These are phyloP conservation scores for Narthecium ossifragum DNA, from an alignment of 106 monocot genomes.

Conservation along the genomic window DNA sequence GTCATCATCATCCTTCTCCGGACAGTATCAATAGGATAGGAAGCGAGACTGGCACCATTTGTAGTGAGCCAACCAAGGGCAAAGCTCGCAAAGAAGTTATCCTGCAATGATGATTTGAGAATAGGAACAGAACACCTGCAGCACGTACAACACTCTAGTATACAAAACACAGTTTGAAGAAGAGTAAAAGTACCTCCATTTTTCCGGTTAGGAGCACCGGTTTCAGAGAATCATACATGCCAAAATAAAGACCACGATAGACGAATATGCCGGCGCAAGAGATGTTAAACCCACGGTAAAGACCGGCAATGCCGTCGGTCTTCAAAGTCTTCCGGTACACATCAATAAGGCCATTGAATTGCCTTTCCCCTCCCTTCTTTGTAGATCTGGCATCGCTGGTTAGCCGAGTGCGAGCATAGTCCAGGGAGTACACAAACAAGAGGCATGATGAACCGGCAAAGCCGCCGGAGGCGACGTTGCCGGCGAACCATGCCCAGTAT, in stretches of 20 bases:
- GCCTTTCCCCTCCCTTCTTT: slow-evolving; percentile 28
- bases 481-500: slow-evolving; percentile 31
- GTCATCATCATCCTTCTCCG: slow-evolving; percentile 29
- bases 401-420: slow-evolving; percentile 25
- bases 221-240: slow-evolving; percentile 30
- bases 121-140: background rate
- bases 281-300: slow-evolving; percentile 25
- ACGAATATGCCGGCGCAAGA: slow-evolving; percentile 24
- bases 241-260: slow-evolving; percentile 25
- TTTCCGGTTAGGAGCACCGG: slow-evolving; percentile 24
- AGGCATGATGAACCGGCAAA: slow-evolving; percentile 24
- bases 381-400: slow-evolving; percentile 24
- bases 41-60: slow-evolving; percentile 20
- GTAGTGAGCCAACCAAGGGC: slow-evolving; percentile 22
- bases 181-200: slow-evolving; percentile 8
- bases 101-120: slow-evolving; percentile 5
- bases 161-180: background rate
- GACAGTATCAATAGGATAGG: slow-evolving; percentile 19
- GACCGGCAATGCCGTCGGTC: slow-evolving; percentile 26
- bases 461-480: slow-evolving; percentile 28
- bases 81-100: slow-evolving; percentile 31
- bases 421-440: slow-evolving; percentile 22
- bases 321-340: slow-evolving; percentile 19
- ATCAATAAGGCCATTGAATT: slow-evolving; percentile 28
- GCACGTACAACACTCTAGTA: background rate